A percentile compares a stretch with the other conserved stretches of the same genome.
These are phyloP conservation scores for Xylaria venustula DNA, from an alignment of 495 filamentous ascomycete species.

Conservation along the genomic window DNA sequence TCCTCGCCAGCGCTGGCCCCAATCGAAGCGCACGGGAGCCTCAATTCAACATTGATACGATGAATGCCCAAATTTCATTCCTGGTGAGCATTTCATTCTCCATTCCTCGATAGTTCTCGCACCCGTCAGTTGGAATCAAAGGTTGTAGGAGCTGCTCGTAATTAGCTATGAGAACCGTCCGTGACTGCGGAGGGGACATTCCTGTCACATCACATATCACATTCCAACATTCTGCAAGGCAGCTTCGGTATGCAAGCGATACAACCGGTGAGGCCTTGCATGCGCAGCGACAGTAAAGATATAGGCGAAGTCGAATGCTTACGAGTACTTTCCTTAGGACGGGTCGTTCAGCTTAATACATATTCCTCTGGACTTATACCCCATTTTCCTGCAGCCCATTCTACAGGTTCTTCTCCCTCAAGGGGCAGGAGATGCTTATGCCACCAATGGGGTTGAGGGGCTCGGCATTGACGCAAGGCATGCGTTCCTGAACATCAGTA, in stretches of 20 bases:
- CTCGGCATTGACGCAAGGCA: conserved; percentile 53
- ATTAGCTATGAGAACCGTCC: neutral
- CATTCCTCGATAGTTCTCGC: neutral
- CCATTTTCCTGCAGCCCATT: conserved; percentile 78
- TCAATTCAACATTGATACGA: conserved; percentile 31
- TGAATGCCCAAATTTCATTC: conserved; percentile 58
- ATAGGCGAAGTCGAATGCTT: conserved; percentile 7
- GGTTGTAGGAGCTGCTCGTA: neutral
- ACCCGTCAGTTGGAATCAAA: neutral
- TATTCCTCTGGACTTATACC: conserved; percentile 81
- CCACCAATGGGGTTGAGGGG: conserved; percentile 37
- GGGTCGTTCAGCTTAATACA: conserved; percentile 85
- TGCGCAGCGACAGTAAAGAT: conserved; percentile 3
- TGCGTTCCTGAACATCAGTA: conserved; percentile 87
- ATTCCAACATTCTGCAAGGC: neutral
- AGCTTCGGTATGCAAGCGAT: conserved; percentile 16
- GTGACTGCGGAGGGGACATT: neutral
- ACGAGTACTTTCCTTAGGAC: conserved; percentile 57
- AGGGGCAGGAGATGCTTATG: conserved; percentile 22
- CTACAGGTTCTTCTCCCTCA: conserved; percentile 73
- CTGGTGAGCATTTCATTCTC: conserved; percentile 38
- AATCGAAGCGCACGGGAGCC: conserved; percentile 21
- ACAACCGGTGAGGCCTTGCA: conserved; percentile 12
- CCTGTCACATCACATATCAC: conserved; percentile 11
- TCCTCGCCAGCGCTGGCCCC: conserved; percentile 24